Evolutionary conservation across 2,329 filamentous ascomycete genomes (phyloP).

Genomic region (Mycosphaerelloides madeirae): DNA sequence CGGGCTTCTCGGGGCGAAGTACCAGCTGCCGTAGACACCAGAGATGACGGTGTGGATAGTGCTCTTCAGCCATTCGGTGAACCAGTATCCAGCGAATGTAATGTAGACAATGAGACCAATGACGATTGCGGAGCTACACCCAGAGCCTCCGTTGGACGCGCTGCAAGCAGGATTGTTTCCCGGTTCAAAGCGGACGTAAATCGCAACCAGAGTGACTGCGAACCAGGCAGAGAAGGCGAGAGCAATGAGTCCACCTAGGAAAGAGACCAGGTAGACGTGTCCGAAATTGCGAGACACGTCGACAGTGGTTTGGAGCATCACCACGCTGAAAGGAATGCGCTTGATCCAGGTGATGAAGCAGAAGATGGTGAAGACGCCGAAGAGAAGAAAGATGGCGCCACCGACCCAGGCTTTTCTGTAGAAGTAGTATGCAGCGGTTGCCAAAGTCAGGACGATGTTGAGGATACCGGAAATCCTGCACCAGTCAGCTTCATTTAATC

Average conservation of each 20-base stretch:
- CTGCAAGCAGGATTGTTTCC: conserved; percentile 52
- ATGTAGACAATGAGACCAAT: conserved; percentile 81
- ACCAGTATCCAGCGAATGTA: conserved; percentile 91
- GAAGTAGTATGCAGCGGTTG: conserved; percentile 81
- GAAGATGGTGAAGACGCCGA: conserved; percentile 72
- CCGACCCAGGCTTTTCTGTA: conserved; percentile 71
- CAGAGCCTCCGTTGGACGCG: conserved; percentile 45
- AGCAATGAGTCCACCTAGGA: conserved; percentile 73
- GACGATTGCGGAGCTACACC: conserved; percentile 69
- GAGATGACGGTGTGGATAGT: conserved; percentile 83
- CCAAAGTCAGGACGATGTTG: conserved; percentile 80
- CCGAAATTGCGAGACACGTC: conserved; percentile 79
- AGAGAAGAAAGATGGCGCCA: conserved; percentile 81
- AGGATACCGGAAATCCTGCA: conserved; percentile 68
- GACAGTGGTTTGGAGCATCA: conserved; percentile 83
- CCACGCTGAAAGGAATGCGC: conserved; percentile 81
- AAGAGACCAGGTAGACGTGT: conserved; percentile 79
- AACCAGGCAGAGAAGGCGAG: conserved; percentile 80
- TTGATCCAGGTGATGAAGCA: conserved; percentile 87
- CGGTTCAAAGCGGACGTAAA: conserved; percentile 81
- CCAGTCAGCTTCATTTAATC: too few relatives aligned
- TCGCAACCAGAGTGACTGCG: conserved; percentile 75
- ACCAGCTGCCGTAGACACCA: conserved; percentile 90
- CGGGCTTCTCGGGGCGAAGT: conserved; percentile 67
- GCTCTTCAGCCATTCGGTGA: conserved; percentile 90